Base-by-base conservation (phyloP, 208 protist species). In the Tetramitus jugosus region DNA sequence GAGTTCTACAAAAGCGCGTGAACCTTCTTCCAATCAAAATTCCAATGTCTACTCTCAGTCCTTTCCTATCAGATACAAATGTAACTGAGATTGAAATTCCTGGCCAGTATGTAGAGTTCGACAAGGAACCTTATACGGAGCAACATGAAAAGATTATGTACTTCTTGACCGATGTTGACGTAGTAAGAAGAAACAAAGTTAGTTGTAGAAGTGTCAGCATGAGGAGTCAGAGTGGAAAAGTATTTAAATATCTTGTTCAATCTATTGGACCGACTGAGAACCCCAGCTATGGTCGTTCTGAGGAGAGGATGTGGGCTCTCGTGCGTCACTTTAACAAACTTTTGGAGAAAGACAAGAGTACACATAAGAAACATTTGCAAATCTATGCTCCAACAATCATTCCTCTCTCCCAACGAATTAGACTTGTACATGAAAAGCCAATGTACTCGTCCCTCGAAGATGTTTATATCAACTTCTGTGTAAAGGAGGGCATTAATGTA, bases 71-170 rank as follows among this genome's bases (percentile, higher is more conserved):
- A 23, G 33, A 77, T 23, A 39, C 0, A 61, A 8, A 45, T 4
- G 26, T 3, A 26, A 0, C 23, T 26, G 77, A 79, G 23, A 39
- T 75, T 31, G 77, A 79, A 56, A 56, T 79, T 39, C 77, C 77
- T 7, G 77, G 77, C 10, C 77, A 79, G 56, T 79, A 79, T 39
- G 53, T 49, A 23, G 3, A 42, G 3, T 29, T 13, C 26, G 60
- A 53, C 23, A 60, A 37, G 52, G 77, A 79, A 46, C 77, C 77
- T 35, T 79, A 60, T 45, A 26, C 31, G 8, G 77, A 79, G 35
- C 31, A 39, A 60, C 77, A 79, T 56, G 77, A 79, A 35, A 79
- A 60, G 35, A 23, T 76, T 37, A 13, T 61, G 7, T 68, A 29
- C 39, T 37, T 79, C 0, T 26, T 76, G 0, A 40, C 77, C 14